Evolutionary conservation across 148 eudicot genomes (phyloP), one percentile per base, ranked within the genome.

Genomic region (Arctostaphylos glauca): DNA sequence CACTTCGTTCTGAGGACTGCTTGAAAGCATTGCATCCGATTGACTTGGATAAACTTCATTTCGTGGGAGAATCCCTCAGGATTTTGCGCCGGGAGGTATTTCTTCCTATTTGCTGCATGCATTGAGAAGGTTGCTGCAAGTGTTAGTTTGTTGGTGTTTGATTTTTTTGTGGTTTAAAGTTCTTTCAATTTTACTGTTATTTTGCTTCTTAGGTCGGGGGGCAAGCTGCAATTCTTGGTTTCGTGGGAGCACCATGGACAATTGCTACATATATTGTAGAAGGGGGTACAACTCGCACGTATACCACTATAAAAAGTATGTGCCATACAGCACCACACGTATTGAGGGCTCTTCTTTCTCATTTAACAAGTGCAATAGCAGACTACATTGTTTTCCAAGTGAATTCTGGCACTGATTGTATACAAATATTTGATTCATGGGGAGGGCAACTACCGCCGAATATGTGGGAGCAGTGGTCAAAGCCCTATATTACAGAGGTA

Each of bases 161-260:
- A 50, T n/a, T 21, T 44, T 25, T 74, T 18, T 15, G n/a, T 23
- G 41, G 41, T 49, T 43, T 23, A 25, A 47, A 77, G 56, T 56
- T 56, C 10, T 71, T 21, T 44, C 31, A 38, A 9, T 60, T 1
- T 62, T 43, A 4, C 14, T 18, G 54, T 56, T 67, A 55, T 70
- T 76, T 49, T 56, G 15, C 78, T 83, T 84, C 83, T 76, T 87
- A 96, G 99, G 98, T 94, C 80, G 93, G 90, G 62, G 92, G 89
- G 60, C 85, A 91, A 88, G 98, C 99, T 87, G 97, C 99, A 67
- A 88, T 93, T 85, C 89, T 96, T 85, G 98, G 99, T 52, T 96
- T 96, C 89, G 99, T 96, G 77, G 99, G 98, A 76, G 98, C 99
- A 68, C 99, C 99, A 44, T 96, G 99, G 99, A 94, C 99, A 58